Conservation (phyloP, 257 asterid genomes). For the Gentiana macrophylla region DNA sequence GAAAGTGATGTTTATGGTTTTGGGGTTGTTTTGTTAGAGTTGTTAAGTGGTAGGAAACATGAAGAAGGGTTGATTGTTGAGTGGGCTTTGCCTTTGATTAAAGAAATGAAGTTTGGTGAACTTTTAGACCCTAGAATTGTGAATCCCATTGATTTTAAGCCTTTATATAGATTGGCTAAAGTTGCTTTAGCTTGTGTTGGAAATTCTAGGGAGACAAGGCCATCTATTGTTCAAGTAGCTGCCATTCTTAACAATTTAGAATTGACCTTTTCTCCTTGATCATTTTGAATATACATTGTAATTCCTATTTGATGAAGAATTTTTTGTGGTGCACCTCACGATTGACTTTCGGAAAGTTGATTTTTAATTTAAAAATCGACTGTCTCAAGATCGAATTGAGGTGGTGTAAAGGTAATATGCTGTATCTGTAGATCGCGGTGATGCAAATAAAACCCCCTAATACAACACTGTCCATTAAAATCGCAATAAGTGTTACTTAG, state of each 20-base stretch:
- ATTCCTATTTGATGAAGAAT: too few relatives aligned
- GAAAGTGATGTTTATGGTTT: slow-evolving; percentile 78
- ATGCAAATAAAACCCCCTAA: too few relatives aligned
- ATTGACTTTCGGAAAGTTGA: too few relatives aligned
- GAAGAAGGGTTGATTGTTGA: slow-evolving; percentile 36
- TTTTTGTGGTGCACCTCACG: too few relatives aligned
- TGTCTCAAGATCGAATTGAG: too few relatives aligned
- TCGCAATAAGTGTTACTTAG: too few relatives aligned
- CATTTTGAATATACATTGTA: too few relatives aligned
- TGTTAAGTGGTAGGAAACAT: slow-evolving; percentile 64
- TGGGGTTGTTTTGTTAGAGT: slow-evolving; percentile 74
- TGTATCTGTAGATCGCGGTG: too few relatives aligned
- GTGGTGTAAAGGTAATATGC: too few relatives aligned
- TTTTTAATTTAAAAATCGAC: too few relatives aligned
- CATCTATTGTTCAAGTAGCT: slow-evolving; percentile 46
- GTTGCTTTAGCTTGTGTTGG: slow-evolving; percentile 83
- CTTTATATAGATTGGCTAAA: slow-evolving; percentile 49
- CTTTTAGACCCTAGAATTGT: slow-evolving; percentile 56
- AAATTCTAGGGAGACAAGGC: slow-evolving; percentile 47
- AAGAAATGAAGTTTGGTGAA: slow-evolving; percentile 38
- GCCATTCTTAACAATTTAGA: slow-evolving; percentile 50
- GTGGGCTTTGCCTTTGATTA: slow-evolving; percentile 80
- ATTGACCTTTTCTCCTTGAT: background rate
- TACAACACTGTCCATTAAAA: too few relatives aligned
- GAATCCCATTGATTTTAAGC: slow-evolving; percentile 34